phyloP scores from a whole-genome alignment of 805 yeast species.

The Wickerhamiella spandovensis region DNA sequence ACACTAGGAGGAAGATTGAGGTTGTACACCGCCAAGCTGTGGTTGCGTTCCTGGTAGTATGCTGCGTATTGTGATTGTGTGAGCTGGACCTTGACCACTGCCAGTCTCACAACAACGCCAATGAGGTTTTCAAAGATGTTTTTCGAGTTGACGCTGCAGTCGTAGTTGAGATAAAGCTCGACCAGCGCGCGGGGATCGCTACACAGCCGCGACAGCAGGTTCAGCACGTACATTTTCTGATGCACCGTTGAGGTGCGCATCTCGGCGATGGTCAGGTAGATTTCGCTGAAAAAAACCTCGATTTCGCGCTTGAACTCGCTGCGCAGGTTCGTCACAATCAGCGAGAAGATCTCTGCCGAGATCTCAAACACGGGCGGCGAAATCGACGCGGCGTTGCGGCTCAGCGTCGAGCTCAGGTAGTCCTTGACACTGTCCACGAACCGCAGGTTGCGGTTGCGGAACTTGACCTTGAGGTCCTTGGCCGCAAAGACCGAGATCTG shows the following conservation, averaged over 20 bases:
- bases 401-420: constrained; percentile 65
- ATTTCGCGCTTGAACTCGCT: constrained; percentile 84
- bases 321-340: constrained; percentile 68
- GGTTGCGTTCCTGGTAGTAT: constrained; percentile 38
- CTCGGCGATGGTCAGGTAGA: constrained; percentile 87
- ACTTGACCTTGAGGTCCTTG: constrained; percentile 22
- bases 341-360: constrained; percentile 86
- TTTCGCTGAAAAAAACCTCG: constrained; percentile 84
- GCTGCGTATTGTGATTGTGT: constrained; percentile 52
- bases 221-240: constrained; percentile 77
- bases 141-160: constrained; percentile 65
- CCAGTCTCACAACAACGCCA: constrained; percentile 59
- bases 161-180: constrained; percentile 89
- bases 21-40: constrained; percentile 61
- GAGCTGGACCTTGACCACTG: constrained; percentile 58
- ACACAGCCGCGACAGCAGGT: constrained; percentile 69
- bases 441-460: constrained; percentile 30
- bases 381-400: constrained; percentile 87
- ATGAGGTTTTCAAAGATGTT: constrained; percentile 76
- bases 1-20: constrained; percentile 61
- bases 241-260: constrained; percentile 84
- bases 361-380: constrained; percentile 85
- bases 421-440: constrained; percentile 73
- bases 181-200: constrained; percentile 82
- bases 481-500: constrained; percentile 69